Evolutionary conservation across 1,284 basidiomycete genomes (phyloP).

Genomic region (Sporisorium scitamineum): DNA sequence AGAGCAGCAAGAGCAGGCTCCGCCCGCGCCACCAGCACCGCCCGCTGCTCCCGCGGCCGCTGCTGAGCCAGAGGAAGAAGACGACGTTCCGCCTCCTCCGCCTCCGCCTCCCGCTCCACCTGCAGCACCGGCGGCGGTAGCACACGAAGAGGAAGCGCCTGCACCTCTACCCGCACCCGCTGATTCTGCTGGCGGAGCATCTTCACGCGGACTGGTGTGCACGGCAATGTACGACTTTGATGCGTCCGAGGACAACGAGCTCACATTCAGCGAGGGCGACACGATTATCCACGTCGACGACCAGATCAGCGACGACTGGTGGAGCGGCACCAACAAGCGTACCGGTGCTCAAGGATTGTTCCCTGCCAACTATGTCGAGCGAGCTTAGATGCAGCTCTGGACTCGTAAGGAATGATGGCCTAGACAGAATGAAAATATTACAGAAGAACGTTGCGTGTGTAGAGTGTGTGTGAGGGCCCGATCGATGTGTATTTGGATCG

Average conservation of each 20-base stretch:
- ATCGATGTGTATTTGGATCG: background rate
- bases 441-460: background rate
- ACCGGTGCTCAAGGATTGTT: slow-evolving; percentile 74
- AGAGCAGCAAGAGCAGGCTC: slow-evolving; percentile 19
- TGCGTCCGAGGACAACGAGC: slow-evolving; percentile 67
- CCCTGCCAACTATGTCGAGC: slow-evolving; percentile 64
- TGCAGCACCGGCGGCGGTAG: slow-evolving; percentile 30
- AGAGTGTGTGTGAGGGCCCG: background rate
- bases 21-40: slow-evolving; percentile 42
- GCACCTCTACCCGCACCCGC: slow-evolving; percentile 27
- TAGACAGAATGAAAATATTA: background rate
- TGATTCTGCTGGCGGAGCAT: background rate
- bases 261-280: slow-evolving; percentile 65
- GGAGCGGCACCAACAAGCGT: slow-evolving; percentile 63
- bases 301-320: slow-evolving; percentile 68
- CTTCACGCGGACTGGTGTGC: slow-evolving; percentile 36
- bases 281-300: slow-evolving; percentile 62
- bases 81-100: slow-evolving; percentile 71
- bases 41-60: slow-evolving; percentile 22
- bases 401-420: background rate
- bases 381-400: slow-evolving; percentile 1
- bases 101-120: slow-evolving; percentile 57
- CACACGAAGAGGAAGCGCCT: slow-evolving; percentile 3
- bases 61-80: slow-evolving; percentile 25
- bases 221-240: slow-evolving; percentile 69